Base-by-base conservation (phyloP, 805 yeast species). In the Candida boidinii region DNA sequence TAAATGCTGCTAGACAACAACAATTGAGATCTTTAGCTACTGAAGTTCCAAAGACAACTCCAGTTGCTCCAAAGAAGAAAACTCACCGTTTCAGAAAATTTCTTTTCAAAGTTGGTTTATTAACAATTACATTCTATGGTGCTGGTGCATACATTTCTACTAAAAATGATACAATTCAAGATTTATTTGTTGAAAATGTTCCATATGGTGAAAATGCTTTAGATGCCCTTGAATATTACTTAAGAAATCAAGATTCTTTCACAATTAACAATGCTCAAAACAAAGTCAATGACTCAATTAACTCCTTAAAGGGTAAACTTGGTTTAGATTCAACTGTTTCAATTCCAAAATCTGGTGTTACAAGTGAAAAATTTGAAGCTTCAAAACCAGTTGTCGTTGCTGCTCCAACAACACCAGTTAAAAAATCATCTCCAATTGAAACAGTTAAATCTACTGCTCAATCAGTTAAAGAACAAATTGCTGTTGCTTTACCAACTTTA, bases 141-240 rank as follows among this genome's bases (percentile, higher is more conserved):
- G 75, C 68, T 23, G 85, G 83, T 33, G 68, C 76, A n/a, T 72
- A 68, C 33, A 56, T 68, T 36, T 64, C 86, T 11, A 58, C 74
- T 20, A 58, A 70, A 39, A 66, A 66, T 47, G 81, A 77, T 43
- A 62, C 70, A 13, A 67, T 78, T 50, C 77, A 73, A 43, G 84
- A 79, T 43, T 42, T 63, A 29, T 79, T 76, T 53, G 64, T 76
- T 16, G 77, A 76, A 42, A 70, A 69, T 37, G 70, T 79, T 28
- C 92, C 92, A 14, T 64, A 68, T 31, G 83, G 76, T 24, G 81
- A 76, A 44, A 54, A 56, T 16, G 56, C 70, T 20, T 66, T 79
- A 20, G 71, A 73, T 33, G 45, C 51, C 7, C 59, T 69, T 33
- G 83, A 78, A 42, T 58, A 49, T 32, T 40, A 49, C 17, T 37